A percentile compares a stretch with the other conserved stretches of the same genome.
phyloP scores from a whole-genome alignment of 768 basidiomycete species.

The Boletus speciosus region DNA sequence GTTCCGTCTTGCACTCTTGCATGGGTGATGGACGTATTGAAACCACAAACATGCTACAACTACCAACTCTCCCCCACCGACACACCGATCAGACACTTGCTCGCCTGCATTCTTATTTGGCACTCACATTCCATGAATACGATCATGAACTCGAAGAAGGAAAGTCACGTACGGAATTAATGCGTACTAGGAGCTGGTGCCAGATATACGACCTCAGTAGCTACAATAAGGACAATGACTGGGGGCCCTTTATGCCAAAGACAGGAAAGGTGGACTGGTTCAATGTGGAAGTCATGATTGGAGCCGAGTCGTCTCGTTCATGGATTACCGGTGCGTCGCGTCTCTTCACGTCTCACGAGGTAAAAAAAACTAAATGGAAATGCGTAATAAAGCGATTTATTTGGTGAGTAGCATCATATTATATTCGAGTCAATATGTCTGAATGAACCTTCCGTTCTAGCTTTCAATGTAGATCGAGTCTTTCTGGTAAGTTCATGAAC shows the following conservation, averaged over 20 bases:
- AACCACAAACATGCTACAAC: constrained; percentile 36
- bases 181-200: constrained; percentile 49
- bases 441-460: constrained; percentile 24
- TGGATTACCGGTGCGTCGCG: constrained; percentile 64
- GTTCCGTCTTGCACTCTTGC: constrained; percentile 38
- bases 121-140: constrained; percentile 39
- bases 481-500: neutral
- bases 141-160: constrained; percentile 19
- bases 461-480: constrained; percentile 45
- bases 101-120: constrained; percentile 48
- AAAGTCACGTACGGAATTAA: constrained; percentile 22
- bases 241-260: constrained; percentile 52
- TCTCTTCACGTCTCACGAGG: constrained; percentile 18
- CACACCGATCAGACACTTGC: constrained; percentile 34
- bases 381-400: constrained; percentile 19
- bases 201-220: constrained; percentile 65
- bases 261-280: constrained; percentile 54
- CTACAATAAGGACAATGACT: constrained; percentile 47
- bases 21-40: constrained; percentile 46
- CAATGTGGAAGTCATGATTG: constrained; percentile 52
- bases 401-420: constrained; percentile 14
- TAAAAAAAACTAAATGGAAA: constrained; percentile 22
- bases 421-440: neutral
- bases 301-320: constrained; percentile 70
- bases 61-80: constrained; percentile 4